Base-by-base conservation (phyloP, 177 flowering plant genomes). In the Tripterygium wilfordii region DNA sequence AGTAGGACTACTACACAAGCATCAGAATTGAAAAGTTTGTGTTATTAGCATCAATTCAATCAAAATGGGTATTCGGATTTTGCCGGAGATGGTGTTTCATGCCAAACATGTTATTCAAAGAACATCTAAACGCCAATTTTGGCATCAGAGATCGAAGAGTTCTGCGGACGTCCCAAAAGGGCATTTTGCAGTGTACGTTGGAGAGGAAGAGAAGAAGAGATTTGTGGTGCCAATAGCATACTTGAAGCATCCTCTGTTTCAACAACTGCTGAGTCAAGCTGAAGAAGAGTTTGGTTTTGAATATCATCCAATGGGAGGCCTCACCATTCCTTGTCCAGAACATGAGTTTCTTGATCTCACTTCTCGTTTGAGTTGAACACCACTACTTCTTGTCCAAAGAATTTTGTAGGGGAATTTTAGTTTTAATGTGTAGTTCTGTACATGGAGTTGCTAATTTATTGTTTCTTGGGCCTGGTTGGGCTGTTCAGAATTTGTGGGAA, bases 361-460 rank as follows among this genome's bases (percentile, higher is more conserved):
- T 25, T 41, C 53, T 17, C 24, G 25, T 0, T 45, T 54, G 21
- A 53, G 29, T 53, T 68, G 61, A 6, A 69, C 15, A 57, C 77
- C 13, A 77, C 68, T 1, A 69, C 79, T 58, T 86, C 89, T 1
- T 82, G 86, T 50, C 16, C 56, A 1, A 75, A 72, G 49, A 60
- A 65, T 19, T 70, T 74, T 55, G 16, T 50, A 23, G 23, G 29
- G 16, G 60, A 56, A 7, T 43, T 49, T 40, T 63, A 50, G 13
- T 13, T 13, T 2, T 24, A 15, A 37, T 4, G 6, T 16, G 12
- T 2, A 2, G 2, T 17, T 20, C 24, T 6, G 27, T 14, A 41
- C 18, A 41, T 43, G 14, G 19, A 26, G 15, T 14, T 19, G 47
- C 14, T 18, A 18, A 18, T n/a, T n/a, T n/a, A n/a, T n/a, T n/a